Evolutionary conservation across 768 basidiomycete genomes (phyloP).

Genomic region (Trametes cubensis): DNA sequence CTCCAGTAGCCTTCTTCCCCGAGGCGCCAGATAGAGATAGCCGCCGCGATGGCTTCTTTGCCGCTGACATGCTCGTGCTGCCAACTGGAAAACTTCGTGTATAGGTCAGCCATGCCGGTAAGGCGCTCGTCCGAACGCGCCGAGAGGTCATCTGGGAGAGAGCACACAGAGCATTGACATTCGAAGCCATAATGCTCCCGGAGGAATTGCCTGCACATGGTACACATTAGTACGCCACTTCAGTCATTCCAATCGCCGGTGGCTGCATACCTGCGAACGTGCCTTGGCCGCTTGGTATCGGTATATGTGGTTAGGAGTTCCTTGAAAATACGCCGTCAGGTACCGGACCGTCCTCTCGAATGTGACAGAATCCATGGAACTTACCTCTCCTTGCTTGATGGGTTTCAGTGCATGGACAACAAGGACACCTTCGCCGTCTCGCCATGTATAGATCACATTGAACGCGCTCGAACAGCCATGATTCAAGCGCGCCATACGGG

Average conservation of each 20-base stretch:
- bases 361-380: no score
- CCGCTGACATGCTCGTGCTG: conserved; percentile 47
- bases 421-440: conserved; percentile 48
- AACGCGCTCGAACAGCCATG: conserved; percentile 71
- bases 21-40: conserved; percentile 56
- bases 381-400: conserved; percentile 54
- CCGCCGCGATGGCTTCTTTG: conserved; percentile 49
- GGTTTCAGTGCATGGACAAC: conserved; percentile 62
- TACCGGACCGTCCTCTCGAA: no score
- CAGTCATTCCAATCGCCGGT: neutral
- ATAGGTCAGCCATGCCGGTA: conserved; percentile 46
- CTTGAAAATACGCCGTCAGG: conserved; percentile 33
- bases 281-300: conserved; percentile 55
- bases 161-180: conserved; percentile 62
- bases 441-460: conserved; percentile 66
- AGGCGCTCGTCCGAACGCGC: conserved; percentile 55
- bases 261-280: conserved; percentile 51
- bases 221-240: neutral
- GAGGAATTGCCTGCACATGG: conserved; percentile 47
- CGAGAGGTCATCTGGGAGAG: conserved; percentile 52
- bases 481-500: conserved; percentile 66
- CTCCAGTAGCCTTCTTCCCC: conserved; percentile 70
- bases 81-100: conserved; percentile 54
- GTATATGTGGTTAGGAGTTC: conserved; percentile 67
- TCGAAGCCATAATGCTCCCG: conserved; percentile 56